Evolutionary conservation across 2,329 filamentous ascomycete genomes (phyloP).

Genomic region (Pseudogymnoascus sp.): DNA sequence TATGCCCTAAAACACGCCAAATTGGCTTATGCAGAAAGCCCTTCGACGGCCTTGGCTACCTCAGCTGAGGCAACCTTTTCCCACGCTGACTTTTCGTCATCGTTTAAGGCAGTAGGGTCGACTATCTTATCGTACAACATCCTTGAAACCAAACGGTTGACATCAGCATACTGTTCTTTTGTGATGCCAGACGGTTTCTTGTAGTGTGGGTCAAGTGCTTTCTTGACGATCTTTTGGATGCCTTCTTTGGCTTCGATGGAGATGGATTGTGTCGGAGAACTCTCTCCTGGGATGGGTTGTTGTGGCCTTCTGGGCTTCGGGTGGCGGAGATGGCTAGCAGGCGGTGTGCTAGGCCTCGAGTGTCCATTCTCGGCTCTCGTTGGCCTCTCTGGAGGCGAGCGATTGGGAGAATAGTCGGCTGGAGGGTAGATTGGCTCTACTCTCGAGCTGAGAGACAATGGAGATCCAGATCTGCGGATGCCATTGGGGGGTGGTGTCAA

Average conservation of each 20-base stretch:
- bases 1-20: conserved; percentile 6
- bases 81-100: conserved; percentile 60
- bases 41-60: conserved; percentile 66
- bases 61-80: conserved; percentile 71
- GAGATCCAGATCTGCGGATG: conserved; percentile 55
- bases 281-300: conserved; percentile 37
- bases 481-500: conserved; percentile 62
- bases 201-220: conserved; percentile 66
- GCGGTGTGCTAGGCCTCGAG: conserved; percentile 20
- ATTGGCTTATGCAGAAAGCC: conserved; percentile 39
- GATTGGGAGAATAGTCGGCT: conserved; percentile 64
- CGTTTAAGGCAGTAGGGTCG: conserved; percentile 45
- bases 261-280: conserved; percentile 62
- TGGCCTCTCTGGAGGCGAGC: conserved; percentile 35
- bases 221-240: conserved; percentile 81
- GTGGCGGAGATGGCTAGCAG: conserved; percentile 17
- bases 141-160: conserved; percentile 84
- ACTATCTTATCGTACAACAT: conserved; percentile 67
- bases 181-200: conserved; percentile 74
- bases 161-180: conserved; percentile 83
- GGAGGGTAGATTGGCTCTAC: conserved; percentile 69
- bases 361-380: conserved; percentile 21
- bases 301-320: conserved; percentile 26
- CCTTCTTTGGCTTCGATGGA: conserved; percentile 79
- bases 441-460: conserved; percentile 61